A percentile compares a stretch with the other conserved stretches of the same genome.
Evolutionary conservation across 1,284 basidiomycete genomes (phyloP).

Genomic region (Puccinia coronata): DNA sequence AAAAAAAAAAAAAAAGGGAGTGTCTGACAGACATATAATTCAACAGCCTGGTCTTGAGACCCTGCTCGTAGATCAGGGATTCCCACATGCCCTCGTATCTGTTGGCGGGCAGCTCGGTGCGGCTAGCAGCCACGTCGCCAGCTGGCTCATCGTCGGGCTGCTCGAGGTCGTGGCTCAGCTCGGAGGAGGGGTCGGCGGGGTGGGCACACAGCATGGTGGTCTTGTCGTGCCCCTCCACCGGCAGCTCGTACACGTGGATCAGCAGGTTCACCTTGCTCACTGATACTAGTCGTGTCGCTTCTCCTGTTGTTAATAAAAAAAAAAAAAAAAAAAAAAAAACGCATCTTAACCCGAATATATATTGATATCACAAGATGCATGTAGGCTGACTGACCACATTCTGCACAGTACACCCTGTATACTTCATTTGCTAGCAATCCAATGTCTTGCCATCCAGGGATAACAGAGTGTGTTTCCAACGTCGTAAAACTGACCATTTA

Average conservation of each 20-base stretch:
- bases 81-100: constrained; percentile 45
- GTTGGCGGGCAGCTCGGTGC: constrained; percentile 77
- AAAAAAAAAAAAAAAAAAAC: no score
- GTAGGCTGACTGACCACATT: constrained; percentile 38
- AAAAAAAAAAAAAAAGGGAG: background rate
- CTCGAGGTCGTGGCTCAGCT: constrained; percentile 21
- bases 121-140: constrained; percentile 64
- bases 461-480: constrained; percentile 54
- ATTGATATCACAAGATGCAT: no score
- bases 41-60: constrained; percentile 37
- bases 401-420: constrained; percentile 40
- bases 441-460: constrained; percentile 43
- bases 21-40: constrained; percentile 47
- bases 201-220: constrained; percentile 76
- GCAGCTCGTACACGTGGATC: constrained; percentile 84
- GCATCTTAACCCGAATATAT: no score
- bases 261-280: constrained; percentile 17
- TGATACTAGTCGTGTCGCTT: constrained; percentile 2
- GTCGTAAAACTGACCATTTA: constrained; percentile 61
- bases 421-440: constrained; percentile 42
- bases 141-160: constrained; percentile 8
- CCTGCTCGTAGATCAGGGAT: constrained; percentile 47
- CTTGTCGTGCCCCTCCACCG: constrained; percentile 58
- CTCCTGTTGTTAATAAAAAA: no score
- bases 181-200: constrained; percentile 62